Conservation (phyloP, 1,284 basidiomycete species). For the Ceratobasidium sp. region DNA sequence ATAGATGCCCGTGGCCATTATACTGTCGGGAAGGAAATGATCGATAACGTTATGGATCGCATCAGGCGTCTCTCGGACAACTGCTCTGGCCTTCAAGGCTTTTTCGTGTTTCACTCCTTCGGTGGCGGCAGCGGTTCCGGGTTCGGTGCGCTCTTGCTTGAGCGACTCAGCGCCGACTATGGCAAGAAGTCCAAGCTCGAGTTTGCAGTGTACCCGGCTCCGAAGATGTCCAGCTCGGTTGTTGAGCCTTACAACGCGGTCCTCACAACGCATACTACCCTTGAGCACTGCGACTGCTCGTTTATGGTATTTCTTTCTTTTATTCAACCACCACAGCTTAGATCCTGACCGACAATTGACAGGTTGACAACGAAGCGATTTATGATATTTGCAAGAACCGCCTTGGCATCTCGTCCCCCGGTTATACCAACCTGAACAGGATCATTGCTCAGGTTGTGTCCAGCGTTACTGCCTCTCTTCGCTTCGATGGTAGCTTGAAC, state of each 20-base stretch:
- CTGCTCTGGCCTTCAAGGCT: slow-evolving; percentile 97
- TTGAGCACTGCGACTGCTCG: slow-evolving; percentile 99
- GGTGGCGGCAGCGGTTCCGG: slow-evolving; percentile 99
- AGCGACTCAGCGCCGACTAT: slow-evolving; percentile 96
- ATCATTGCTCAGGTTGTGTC: slow-evolving; percentile 99
- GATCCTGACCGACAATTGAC: slow-evolving; percentile 29
- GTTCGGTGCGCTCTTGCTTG: slow-evolving; percentile 94
- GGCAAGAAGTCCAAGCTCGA: slow-evolving; percentile 99
- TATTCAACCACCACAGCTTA: slow-evolving; percentile 15
- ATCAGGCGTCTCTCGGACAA: slow-evolving; percentile 96
- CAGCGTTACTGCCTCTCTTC: slow-evolving; percentile 95
- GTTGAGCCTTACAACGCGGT: slow-evolving; percentile 99
- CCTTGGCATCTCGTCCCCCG: slow-evolving; percentile 86
- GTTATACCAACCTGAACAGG: slow-evolving; percentile 95
- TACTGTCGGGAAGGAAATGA: slow-evolving; percentile 92
- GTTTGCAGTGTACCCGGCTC: slow-evolving; percentile 97
- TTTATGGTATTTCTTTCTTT: slow-evolving; percentile 78
- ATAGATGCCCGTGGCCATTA: slow-evolving; percentile 98
- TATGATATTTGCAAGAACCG: slow-evolving; percentile 99
- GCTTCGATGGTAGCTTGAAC: slow-evolving; percentile 98
- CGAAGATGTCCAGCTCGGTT: slow-evolving; percentile 93
- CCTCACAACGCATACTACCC: slow-evolving; percentile 97
- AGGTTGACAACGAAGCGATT: slow-evolving; percentile 97
- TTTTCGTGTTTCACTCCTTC: slow-evolving; percentile 99
- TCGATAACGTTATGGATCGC: slow-evolving; percentile 90